A percentile compares a stretch with the other conserved stretches of the same genome.
These are phyloP conservation scores for Talaromyces sp. DNA, from an alignment of 2,329 filamentous ascomycete species.

Conservation along the genomic window DNA sequence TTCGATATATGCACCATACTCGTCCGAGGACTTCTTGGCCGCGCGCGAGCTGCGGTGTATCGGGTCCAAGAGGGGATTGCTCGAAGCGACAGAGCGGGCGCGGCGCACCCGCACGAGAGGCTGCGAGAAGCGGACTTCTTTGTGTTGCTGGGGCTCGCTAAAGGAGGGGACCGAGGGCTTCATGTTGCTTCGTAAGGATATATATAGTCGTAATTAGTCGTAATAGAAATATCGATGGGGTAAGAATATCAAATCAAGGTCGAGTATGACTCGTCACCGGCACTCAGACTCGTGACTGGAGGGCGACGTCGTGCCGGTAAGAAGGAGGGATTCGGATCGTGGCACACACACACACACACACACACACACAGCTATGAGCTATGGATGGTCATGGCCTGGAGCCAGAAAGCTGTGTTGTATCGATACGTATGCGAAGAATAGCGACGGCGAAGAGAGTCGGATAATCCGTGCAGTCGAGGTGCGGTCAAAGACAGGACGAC, in stretches of 20 bases:
- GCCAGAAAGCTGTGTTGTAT: not conserved
- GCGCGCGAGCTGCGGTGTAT: slow-evolving; percentile 18
- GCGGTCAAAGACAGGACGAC: not conserved
- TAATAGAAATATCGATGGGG: not conserved
- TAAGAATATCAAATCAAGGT: not conserved
- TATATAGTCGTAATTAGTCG: not conserved
- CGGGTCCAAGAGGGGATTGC: slow-evolving; percentile 26
- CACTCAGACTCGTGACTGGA: not conserved
- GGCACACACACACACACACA: not conserved
- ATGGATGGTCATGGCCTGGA: not conserved
- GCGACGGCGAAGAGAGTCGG: not conserved
- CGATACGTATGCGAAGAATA: not conserved
- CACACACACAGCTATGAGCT: not conserved
- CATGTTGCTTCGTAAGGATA: not conserved
- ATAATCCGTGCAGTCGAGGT: not conserved
- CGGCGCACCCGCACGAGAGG: slow-evolving; percentile 32
- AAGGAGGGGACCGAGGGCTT: not conserved
- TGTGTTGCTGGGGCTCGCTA: slow-evolving; percentile 22
- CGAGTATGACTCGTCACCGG: not conserved
- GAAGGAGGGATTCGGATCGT: not conserved
- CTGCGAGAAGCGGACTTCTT: slow-evolving; percentile 39
- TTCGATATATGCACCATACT: slow-evolving; percentile 36
- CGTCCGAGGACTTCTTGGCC: slow-evolving; percentile 12
- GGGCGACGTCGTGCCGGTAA: not conserved
- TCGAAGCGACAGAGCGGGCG: slow-evolving; percentile 34